These are phyloP conservation scores for Biscogniauxia marginata DNA, from an alignment of 2,329 filamentous ascomycete species.

Conservation along the genomic window DNA sequence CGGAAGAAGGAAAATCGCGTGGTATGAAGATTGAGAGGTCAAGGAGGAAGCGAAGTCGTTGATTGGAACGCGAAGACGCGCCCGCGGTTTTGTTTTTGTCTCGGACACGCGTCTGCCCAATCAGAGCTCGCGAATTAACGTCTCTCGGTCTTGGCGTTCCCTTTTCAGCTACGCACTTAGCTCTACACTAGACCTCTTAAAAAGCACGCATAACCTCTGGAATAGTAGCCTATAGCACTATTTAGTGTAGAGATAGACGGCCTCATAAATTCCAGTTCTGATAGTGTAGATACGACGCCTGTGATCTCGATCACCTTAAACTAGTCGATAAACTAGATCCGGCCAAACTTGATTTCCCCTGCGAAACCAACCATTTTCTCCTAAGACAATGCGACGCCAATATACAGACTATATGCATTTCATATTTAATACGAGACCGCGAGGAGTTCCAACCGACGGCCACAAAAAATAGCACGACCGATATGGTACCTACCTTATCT, in stretches of 20 bases:
- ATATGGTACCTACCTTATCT: background rate
- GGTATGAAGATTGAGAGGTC: background rate
- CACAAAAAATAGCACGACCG: too few relatives aligned
- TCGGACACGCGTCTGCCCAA: conserved; percentile 1
- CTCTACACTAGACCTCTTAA: background rate
- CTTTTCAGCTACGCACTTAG: background rate
- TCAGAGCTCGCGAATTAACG: background rate
- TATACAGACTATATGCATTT: background rate
- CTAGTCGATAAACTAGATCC: background rate
- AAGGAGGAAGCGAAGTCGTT: conserved; percentile 2
- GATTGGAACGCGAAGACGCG: conserved; percentile 6
- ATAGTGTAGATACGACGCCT: background rate
- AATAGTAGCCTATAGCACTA: background rate
- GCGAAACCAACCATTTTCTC: background rate
- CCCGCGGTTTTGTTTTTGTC: background rate
- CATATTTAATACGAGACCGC: too few relatives aligned
- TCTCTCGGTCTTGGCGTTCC: background rate
- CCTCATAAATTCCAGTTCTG: background rate
- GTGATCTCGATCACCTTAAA: background rate
- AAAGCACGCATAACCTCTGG: background rate
- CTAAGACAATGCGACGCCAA: background rate
- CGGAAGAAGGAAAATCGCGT: background rate
- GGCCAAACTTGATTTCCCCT: background rate
- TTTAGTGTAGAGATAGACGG: background rate
- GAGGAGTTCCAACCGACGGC: too few relatives aligned